These are phyloP conservation scores for Brassica cretica DNA, from an alignment of 345 rosid species.

Conservation along the genomic window DNA sequence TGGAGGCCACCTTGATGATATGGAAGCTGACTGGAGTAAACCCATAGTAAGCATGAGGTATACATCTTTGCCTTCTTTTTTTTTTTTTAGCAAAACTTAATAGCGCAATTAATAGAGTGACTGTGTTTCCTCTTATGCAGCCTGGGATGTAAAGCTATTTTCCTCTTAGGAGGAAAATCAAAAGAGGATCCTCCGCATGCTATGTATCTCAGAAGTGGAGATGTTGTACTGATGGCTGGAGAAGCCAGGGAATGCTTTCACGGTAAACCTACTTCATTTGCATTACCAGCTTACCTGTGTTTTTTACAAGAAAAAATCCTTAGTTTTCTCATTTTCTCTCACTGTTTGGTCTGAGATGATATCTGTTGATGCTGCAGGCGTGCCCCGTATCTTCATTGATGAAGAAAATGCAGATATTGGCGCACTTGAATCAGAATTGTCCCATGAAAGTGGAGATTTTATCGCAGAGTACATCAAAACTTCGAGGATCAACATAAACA, in stretches of 20 bases:
- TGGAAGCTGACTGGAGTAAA: conserved; percentile 97
- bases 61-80: not conserved
- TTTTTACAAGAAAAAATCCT: not conserved
- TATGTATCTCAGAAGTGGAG: conserved; percentile 95
- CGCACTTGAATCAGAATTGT: conserved; percentile 56
- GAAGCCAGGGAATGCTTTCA: conserved; percentile 95
- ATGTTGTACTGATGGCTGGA: conserved; percentile 89
- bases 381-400: conserved; percentile 76
- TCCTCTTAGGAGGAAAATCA: conserved; percentile 86
- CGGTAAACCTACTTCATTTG: conserved; percentile 50
- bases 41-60: conserved; percentile 98
- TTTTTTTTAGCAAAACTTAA: not conserved
- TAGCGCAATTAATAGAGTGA: conserved; percentile 10
- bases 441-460: conserved; percentile 39
- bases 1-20: conserved; percentile 96
- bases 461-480: conserved; percentile 64
- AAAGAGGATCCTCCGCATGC: conserved; percentile 76
- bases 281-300: not conserved
- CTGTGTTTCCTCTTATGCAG: conserved; percentile 36
- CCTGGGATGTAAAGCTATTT: conserved; percentile 94
- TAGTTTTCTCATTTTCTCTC: not conserved
- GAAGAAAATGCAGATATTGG: conserved; percentile 59
- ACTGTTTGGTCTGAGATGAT: conserved; percentile 15
- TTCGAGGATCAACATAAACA: conserved; percentile 88
- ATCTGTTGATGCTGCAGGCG: conserved; percentile 50